Conservation (phyloP, 2,329 filamentous ascomycete genomes). For the Fusarium continuum region DNA sequence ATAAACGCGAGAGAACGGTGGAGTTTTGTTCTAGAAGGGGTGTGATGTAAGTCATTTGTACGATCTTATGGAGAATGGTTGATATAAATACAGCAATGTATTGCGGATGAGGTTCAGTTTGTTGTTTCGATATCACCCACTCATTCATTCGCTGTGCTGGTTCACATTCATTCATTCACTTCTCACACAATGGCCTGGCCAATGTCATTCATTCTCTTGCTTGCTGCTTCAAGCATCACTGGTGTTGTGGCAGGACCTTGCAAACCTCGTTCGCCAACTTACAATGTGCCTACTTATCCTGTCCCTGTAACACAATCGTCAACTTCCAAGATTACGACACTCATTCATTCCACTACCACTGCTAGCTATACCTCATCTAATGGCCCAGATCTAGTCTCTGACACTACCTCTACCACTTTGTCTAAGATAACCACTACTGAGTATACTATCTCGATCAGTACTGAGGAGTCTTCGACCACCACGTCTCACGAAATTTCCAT, state of each 20-base stretch:
- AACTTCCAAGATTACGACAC: neutral
- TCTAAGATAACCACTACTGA: neutral
- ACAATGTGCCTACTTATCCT: conserved; percentile 16
- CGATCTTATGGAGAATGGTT: neutral
- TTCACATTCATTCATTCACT: conserved; percentile 15
- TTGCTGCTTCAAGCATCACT: conserved; percentile 9
- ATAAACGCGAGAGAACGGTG: conserved; percentile 2
- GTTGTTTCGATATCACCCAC: neutral
- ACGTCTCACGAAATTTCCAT: neutral
- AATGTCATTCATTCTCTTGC: conserved; percentile 27
- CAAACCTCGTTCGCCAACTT: conserved; percentile 25
- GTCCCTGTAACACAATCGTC: conserved; percentile 4
- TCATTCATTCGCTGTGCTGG: conserved; percentile 9
- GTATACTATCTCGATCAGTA: neutral
- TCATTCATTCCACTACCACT: neutral
- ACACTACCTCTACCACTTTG: neutral
- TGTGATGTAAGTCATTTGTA: conserved; percentile 7
- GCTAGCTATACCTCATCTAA: neutral
- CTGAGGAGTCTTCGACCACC: neutral
- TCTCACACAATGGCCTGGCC: conserved; percentile 25
- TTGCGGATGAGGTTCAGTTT: neutral
- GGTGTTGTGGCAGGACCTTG: conserved; percentile 19
- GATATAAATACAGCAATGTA: conserved; percentile 6
- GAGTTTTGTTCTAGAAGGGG: conserved; percentile 20
- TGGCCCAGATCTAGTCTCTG: neutral